Evolutionary conservation across 257 asterid genomes (phyloP).

Genomic region (Solanum acaule): DNA sequence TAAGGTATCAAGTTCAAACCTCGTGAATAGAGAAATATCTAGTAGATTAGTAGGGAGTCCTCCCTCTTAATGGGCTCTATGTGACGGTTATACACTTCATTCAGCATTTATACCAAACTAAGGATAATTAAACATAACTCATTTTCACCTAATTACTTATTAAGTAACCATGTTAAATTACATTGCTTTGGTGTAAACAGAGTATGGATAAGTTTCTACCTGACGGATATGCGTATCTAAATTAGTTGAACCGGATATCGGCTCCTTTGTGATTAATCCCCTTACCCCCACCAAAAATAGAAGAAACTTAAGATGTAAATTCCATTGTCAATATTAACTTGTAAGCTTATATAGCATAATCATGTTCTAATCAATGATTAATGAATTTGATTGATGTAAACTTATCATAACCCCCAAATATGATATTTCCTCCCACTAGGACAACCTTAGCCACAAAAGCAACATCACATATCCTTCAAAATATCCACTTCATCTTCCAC

Average conservation of each 20-base stretch:
- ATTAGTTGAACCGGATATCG: neutral
- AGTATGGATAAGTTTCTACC: neutral
- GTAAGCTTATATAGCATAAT: neutral
- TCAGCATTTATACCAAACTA: neutral
- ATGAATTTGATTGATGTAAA: neutral
- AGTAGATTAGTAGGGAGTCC: neutral
- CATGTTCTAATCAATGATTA: neutral
- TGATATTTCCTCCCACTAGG: neutral
- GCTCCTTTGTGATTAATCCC: neutral
- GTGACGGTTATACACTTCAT: neutral
- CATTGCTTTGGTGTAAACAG: neutral
- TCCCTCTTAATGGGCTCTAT: no score
- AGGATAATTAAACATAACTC: neutral
- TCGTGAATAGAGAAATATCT: neutral
- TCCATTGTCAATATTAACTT: neutral
- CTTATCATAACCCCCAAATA: neutral
- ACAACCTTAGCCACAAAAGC: constrained; percentile 34
- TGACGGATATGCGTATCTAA: neutral
- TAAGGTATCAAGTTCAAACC: neutral
- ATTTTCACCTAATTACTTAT: neutral
- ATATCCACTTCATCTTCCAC: constrained; percentile 20
- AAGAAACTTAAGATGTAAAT: neutral
- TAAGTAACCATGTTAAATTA: neutral
- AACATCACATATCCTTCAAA: constrained; percentile 7
- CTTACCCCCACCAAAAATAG: neutral